Conservation (phyloP, 169 alveolate species). For the Plasmodium gaboni region DNA sequence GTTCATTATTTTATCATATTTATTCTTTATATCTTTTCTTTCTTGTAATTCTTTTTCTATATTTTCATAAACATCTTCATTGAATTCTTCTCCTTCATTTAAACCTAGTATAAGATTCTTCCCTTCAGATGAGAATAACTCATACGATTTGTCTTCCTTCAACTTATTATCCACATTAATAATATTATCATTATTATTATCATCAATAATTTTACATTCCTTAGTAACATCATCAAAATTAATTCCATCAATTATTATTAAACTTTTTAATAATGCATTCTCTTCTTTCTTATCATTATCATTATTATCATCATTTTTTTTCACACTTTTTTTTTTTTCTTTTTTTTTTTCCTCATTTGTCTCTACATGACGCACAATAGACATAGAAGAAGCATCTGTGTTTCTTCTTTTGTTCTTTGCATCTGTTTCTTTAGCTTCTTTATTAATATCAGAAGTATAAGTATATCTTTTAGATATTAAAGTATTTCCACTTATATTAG, state of each 20-base stretch:
- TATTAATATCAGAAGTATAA: background rate
- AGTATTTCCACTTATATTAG: background rate
- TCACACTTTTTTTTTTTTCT: background rate
- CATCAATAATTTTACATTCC: slow-evolving; percentile 48
- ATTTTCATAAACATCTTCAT: slow-evolving; percentile 1
- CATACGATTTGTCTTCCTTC: background rate
- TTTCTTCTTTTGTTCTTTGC: slow-evolving; percentile 28
- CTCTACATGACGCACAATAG: background rate
- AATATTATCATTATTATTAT: background rate
- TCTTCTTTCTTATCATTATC: background rate
- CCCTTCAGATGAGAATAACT: slow-evolving; percentile 1
- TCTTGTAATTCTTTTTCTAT: background rate
- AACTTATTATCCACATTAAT: background rate
- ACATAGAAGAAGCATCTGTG: slow-evolving; percentile 21
- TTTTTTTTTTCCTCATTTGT: background rate
- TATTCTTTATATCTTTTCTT: background rate
- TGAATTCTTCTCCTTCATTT: slow-evolving; percentile 14
- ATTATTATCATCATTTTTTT: background rate
- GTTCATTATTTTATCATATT: background rate
- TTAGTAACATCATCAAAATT: slow-evolving; percentile 52
- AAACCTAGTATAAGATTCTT: slow-evolving; percentile 10
- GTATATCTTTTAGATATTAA: slow-evolving; percentile 4
- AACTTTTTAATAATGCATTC: background rate
- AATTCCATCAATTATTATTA: slow-evolving; percentile 53
- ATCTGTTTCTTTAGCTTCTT: background rate